A percentile compares a stretch with the other conserved stretches of the same genome.
Evolutionary conservation across 2,329 filamentous ascomycete species (phyloP).

Genomic region (Fonsecaea nubica): DNA sequence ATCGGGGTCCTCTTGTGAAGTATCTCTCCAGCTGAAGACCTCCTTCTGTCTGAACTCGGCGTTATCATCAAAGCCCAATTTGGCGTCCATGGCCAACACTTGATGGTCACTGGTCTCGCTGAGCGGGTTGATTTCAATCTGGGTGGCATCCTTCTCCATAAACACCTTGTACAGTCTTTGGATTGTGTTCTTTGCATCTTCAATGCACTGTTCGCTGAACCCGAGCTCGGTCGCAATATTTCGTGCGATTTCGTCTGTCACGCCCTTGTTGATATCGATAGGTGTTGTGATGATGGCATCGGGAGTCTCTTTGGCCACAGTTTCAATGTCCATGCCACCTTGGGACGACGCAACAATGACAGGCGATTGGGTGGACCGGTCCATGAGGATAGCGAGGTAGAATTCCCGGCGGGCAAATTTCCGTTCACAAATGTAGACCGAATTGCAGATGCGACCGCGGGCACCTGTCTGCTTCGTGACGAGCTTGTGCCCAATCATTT

Average conservation of each 20-base stretch:
- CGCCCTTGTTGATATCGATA: constrained; percentile 91
- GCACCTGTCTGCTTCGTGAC: constrained; percentile 99
- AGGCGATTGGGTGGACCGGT: constrained; percentile 85
- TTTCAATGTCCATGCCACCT: constrained; percentile 99
- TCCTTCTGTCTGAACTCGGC: constrained; percentile 98
- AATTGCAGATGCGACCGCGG: constrained; percentile 88
- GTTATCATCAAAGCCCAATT: constrained; percentile 98
- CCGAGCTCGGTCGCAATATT: constrained; percentile 90
- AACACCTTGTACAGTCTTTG: constrained; percentile 99
- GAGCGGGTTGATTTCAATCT: constrained; percentile 99
- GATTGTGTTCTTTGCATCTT: constrained; percentile 93
- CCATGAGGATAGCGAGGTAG: constrained; percentile 98
- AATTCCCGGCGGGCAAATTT: constrained; percentile 99
- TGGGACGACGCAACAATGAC: constrained; percentile 98
- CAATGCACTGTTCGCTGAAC: constrained; percentile 97
- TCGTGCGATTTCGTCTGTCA: constrained; percentile 92
- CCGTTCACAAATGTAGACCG: constrained; percentile 99
- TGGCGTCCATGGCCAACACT: constrained; percentile 99
- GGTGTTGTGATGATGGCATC: constrained; percentile 93
- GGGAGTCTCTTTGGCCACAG: constrained; percentile 95
- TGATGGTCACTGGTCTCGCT: constrained; percentile 98
- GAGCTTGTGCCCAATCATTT: constrained; percentile 99
- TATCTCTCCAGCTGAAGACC: constrained; percentile 90
- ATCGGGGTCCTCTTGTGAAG: constrained; percentile 93
- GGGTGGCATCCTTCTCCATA: constrained; percentile 96